Conservation (phyloP, 2,329 filamentous ascomycete species). For the Fusarium floridanum region DNA sequence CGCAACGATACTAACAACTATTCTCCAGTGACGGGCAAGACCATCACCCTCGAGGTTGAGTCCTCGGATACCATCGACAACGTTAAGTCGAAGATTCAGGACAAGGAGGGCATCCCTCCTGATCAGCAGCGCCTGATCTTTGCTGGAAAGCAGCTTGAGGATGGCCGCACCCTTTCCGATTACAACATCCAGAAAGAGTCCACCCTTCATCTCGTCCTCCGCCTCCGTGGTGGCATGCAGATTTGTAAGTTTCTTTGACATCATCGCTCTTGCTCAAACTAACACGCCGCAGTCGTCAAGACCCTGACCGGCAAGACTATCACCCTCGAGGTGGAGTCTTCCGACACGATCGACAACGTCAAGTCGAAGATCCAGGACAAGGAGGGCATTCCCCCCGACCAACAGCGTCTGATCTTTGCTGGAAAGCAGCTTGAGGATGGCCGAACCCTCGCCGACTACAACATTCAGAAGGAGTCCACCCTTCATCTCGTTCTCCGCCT, state of each 20-base stretch:
- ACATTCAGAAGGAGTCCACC: constrained; percentile 94
- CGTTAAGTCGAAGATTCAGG: constrained; percentile 97
- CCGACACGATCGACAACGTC: constrained; percentile 94
- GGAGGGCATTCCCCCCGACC: constrained; percentile 95
- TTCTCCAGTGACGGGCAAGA: constrained; percentile 76
- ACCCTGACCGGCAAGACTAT: constrained; percentile 95
- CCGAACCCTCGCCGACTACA: constrained; percentile 90
- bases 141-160: constrained; percentile 96
- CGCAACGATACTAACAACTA: constrained; percentile 38
- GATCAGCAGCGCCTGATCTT: constrained; percentile 98
- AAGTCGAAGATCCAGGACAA: constrained; percentile 99
- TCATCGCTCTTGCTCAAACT: constrained; percentile 11
- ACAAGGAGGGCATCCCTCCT: constrained; percentile 97
- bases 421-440: constrained; percentile 97
- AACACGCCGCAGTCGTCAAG: constrained; percentile 70
- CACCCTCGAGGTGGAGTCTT: constrained; percentile 89
- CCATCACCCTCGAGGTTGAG: constrained; percentile 76
- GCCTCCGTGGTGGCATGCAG: constrained; percentile 75
- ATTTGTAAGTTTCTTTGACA: constrained; percentile 66
- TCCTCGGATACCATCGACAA: constrained; percentile 96
- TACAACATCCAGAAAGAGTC: constrained; percentile 74
- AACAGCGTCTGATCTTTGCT: constrained; percentile 95
- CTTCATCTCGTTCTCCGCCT: constrained; percentile 89
- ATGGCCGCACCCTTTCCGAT: constrained; percentile 74
- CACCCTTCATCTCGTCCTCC: constrained; percentile 81